These are phyloP conservation scores for Wickerhamiella cacticola DNA, from an alignment of 805 yeast species.

Conservation along the genomic window DNA sequence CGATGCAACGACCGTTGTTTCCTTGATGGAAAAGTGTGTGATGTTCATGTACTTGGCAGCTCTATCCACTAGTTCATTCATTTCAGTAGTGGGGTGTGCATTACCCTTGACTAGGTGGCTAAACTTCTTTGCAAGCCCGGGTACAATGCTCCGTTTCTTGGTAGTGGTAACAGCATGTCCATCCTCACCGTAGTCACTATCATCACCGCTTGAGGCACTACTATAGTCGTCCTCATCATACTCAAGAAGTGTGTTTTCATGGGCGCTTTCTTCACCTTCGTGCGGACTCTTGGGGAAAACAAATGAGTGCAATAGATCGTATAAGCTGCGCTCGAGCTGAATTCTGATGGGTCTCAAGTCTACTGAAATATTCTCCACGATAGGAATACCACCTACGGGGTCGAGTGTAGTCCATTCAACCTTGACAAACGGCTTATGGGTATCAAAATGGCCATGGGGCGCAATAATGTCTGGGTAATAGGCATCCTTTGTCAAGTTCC, in stretches of 20 bases:
- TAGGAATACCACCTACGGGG: conserved; percentile 86
- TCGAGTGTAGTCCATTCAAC: conserved; percentile 67
- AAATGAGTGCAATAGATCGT: conserved; percentile 50
- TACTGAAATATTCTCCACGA: conserved; percentile 53
- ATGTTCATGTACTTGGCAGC: conserved; percentile 65
- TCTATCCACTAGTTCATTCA: conserved; percentile 57
- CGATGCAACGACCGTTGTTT: conserved; percentile 51
- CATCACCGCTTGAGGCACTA: conserved; percentile 13
- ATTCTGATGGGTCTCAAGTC: conserved; percentile 54
- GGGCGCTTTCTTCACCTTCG: conserved; percentile 12
- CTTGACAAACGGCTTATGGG: conserved; percentile 31
- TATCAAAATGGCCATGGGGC: conserved; percentile 30
- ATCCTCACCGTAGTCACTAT: conserved; percentile 7
- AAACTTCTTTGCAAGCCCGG: conserved; percentile 2
- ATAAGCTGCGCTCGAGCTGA: conserved; percentile 60
- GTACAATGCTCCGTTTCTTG: not conserved
- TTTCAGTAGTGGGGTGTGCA: conserved; percentile 25
- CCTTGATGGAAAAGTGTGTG: conserved; percentile 40
- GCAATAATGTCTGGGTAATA: conserved; percentile 61
- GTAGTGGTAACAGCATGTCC: not conserved
- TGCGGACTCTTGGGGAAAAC: conserved; percentile 45
- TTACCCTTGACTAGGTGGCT: not conserved
- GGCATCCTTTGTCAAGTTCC: conserved; percentile 47
- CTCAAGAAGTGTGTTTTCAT: conserved; percentile 7
- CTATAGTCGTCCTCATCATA: conserved; percentile 4